Evolutionary conservation across 2,329 filamentous ascomycete genomes (phyloP).

Genomic region (Sphaerulina vaccinii): DNA sequence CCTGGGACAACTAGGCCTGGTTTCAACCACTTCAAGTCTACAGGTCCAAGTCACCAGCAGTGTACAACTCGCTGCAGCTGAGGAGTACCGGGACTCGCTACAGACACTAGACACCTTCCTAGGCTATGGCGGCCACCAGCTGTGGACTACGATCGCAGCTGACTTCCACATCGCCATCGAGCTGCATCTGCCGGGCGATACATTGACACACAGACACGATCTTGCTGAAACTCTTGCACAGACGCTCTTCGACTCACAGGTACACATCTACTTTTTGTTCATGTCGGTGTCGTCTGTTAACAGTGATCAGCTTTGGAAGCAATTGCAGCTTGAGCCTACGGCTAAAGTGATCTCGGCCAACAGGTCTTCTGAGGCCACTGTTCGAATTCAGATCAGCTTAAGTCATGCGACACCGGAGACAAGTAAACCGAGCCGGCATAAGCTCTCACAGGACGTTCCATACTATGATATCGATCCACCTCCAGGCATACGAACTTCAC

Average conservation of each 20-base stretch:
- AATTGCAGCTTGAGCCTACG: constrained; percentile 15
- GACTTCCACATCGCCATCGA: background rate
- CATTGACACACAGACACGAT: background rate
- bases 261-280: background rate
- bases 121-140: background rate
- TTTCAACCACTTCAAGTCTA: constrained; percentile 19
- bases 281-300: background rate
- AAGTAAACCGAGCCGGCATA: constrained; percentile 17
- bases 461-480: constrained; percentile 25
- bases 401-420: constrained; percentile 24
- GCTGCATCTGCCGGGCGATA: background rate
- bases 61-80: constrained; percentile 25
- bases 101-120: background rate
- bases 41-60: constrained; percentile 24
- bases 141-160: background rate
- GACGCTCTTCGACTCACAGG: constrained; percentile 4
- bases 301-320: constrained; percentile 25
- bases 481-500: constrained; percentile 8
- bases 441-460: constrained; percentile 26
- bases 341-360: constrained; percentile 20
- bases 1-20: constrained; percentile 12
- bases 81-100: constrained; percentile 9
- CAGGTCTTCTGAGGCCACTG: background rate
- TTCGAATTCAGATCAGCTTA: constrained; percentile 28
- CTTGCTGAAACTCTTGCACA: background rate